A percentile compares a stretch with the other conserved stretches of the same genome.
These are phyloP conservation scores for Oryza meyeriana DNA, from an alignment of 176 grass and related monocot species.

Conservation along the genomic window DNA sequence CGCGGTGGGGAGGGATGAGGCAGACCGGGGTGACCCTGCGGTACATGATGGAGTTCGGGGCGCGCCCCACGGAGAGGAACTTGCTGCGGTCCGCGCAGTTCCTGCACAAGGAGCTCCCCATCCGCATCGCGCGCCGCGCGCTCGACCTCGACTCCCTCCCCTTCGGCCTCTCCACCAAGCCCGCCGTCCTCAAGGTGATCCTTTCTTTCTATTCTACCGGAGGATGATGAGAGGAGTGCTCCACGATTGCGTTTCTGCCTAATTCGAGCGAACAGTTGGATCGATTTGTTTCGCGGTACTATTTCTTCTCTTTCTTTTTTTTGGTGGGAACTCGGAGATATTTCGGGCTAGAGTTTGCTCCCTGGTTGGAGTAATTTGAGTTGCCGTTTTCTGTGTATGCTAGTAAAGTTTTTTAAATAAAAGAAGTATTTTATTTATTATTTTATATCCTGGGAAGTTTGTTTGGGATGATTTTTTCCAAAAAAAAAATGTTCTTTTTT, in stretches of 20 bases:
- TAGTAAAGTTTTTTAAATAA: too few relatives aligned
- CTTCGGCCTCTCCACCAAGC: conserved; percentile 62
- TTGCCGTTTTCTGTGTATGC: background rate
- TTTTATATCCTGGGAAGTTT: conserved; percentile 31
- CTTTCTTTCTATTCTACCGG: background rate
- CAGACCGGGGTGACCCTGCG: conserved; percentile 75
- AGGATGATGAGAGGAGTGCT: background rate
- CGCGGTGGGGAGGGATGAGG: conserved; percentile 64
- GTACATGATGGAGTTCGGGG: conserved; percentile 90
- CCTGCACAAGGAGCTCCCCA: conserved; percentile 77
- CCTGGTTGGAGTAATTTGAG: background rate
- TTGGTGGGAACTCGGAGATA: too few relatives aligned
- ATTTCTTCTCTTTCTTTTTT: background rate
- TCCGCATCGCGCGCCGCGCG: conserved; percentile 69
- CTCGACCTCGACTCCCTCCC: conserved; percentile 66
- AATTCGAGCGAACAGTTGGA: background rate
- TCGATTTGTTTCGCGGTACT: background rate
- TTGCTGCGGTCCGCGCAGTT: conserved; percentile 73
- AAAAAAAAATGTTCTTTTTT: background rate
- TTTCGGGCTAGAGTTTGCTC: background rate
- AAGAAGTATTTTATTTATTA: background rate
- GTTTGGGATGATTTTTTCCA: background rate
- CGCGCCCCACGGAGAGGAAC: conserved; percentile 54
- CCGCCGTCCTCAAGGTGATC: conserved; percentile 56
- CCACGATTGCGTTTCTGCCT: background rate